Base-by-base conservation (phyloP, 768 basidiomycete genomes). In the Strobilomyces confusus region DNA sequence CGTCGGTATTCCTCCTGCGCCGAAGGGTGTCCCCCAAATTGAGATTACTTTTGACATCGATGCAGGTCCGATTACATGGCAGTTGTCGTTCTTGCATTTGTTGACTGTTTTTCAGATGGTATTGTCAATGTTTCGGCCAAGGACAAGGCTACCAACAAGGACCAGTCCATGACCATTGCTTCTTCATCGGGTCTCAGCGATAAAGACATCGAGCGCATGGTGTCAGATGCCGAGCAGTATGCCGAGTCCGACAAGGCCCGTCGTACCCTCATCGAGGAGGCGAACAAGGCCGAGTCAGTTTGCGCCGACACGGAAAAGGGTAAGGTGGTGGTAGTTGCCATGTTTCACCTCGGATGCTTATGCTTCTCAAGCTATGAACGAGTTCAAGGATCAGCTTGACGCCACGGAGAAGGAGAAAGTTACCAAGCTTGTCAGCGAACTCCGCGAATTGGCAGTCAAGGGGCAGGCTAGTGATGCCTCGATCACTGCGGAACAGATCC, bases 321-420 rank as follows among this genome's bases (percentile, higher is more conserved):
- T 87, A 59, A 44, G 80, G 71, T 11, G 12, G 33, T 34, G 11
- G 11, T 34, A 23, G 6, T 38, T 6, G 25, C 22, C 23, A 13
- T 30, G 9, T 0, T 13, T 32, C 17, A 5, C 4, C n/a, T 13
- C 30, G 0, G 15, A 9, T 44, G 25, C 48, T 68, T 12, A 65
- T 22, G 3, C 14, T 30, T 13, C 33, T 55, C 22, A 62, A 91
- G 92, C 94, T 17, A 90, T 98, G 87, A 82, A 78, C 65, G 97
- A 99, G 75, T 98, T 98, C 83, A 94, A 95, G 79, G 92, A 95
- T 43, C 93, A 98, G 68, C 84, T 99, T 52, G 95, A 98, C 60
- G 82, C 82, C 8, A 71, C 84, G 2, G 97, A 99, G 81, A 88
- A 88, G 75, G 93, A 95, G 66, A 98, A 95, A 77, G 95, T 99